Percentiles rank a stretch among this genome's conserved stretches.
Evolutionary conservation across 2,329 filamentous ascomycete species (phyloP).

Genomic region (Cadophora sp.): DNA sequence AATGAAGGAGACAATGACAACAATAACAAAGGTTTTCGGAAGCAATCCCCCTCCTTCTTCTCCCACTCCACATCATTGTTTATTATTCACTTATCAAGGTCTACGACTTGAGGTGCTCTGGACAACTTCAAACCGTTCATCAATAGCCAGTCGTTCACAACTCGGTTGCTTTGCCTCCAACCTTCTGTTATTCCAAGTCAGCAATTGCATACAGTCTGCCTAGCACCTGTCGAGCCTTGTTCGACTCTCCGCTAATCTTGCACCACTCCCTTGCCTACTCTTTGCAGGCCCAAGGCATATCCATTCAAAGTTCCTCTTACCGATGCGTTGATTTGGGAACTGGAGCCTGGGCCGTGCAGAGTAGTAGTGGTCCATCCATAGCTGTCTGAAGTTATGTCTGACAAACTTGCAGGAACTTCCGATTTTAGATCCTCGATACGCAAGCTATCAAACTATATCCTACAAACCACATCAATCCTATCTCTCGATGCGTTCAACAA

Average conservation of each 20-base stretch:
- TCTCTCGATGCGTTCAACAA: too few species aligned
- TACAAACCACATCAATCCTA: too few species aligned
- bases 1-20: background rate
- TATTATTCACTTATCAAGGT: too few species aligned
- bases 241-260: too few species aligned
- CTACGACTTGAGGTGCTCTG: background rate
- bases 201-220: background rate
- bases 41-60: background rate
- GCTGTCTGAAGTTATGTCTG: background rate
- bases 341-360: background rate
- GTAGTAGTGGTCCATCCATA: background rate
- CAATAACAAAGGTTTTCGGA: background rate
- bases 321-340: background rate
- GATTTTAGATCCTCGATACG: too few species aligned
- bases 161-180: background rate
- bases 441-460: too few species aligned
- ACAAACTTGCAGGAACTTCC: background rate
- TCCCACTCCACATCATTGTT: background rate
- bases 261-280: background rate
- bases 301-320: too few species aligned
- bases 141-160: background rate
- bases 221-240: background rate
- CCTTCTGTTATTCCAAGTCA: background rate
- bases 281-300: too few species aligned
- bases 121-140: background rate